Evolutionary conservation across 306 rosid species (phyloP), one percentile per base, ranked within the genome.

Genomic region (Erythrophleum fordii): DNA sequence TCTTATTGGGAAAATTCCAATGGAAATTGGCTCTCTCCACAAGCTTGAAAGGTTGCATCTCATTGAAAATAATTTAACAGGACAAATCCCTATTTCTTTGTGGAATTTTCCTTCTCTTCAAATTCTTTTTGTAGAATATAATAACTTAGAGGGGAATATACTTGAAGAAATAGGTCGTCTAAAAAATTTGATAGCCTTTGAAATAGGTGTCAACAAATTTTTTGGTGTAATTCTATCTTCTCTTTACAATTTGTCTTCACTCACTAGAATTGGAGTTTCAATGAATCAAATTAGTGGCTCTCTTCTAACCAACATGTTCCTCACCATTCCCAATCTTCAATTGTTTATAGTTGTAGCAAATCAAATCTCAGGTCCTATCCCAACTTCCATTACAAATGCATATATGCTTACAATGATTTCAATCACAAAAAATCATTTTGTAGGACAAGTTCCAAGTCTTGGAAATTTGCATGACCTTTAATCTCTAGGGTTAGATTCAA

Each of bases 191-290:
- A 3, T 0, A 11, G 0, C 0, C 1, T 9, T 75, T 0, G 0
- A 0, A 0, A 1, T 75, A 14, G 29, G 7, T 4, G 2, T 0
- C 3, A 75, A 75, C 31, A 59, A 75, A 2, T 2, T 75, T 26
- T 41, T 42, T 16, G 70, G 67, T 14, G 5, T 8, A 26, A 14
- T 60, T 26, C 67, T 18, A 26, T 60, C 67, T 26, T 34, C 41
- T 28, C 20, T 60, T 51, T 60, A 53, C 60, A 53, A 53, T 20
- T 48, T 48, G 59, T n/a, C 26, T 6, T n/a, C n/a, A n/a, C 66
- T 75, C 35, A 0, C 0, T 7, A 0, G 0, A 0, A 5, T 75
- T 3, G 0, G 0, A 0, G 0, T 17, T 42, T 0, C 18, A 16
- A 0, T 0, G 0, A 75, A 75, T 14, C 41, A 9, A 16, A 6